These are phyloP conservation scores for Wickerhamiella musiphila DNA, from an alignment of 805 yeast genomes.

Conservation along the genomic window DNA sequence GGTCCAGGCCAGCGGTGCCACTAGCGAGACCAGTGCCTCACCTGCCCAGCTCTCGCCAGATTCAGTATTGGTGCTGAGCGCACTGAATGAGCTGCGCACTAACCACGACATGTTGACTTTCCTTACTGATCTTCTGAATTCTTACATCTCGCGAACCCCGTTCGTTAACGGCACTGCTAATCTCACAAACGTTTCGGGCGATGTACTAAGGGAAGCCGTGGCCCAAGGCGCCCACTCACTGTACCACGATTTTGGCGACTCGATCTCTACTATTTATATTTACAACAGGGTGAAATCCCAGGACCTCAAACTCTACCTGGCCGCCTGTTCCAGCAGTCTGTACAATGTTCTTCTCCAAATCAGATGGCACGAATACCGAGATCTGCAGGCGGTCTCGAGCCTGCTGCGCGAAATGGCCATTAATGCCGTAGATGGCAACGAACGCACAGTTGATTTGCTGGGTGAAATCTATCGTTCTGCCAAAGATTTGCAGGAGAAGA, in stretches of 20 bases:
- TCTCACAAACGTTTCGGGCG: too few relatives aligned
- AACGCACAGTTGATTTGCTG: slow-evolving; percentile 20
- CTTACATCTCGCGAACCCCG: too few relatives aligned
- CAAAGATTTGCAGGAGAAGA: slow-evolving; percentile 12
- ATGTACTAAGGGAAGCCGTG: too few relatives aligned
- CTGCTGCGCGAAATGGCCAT: slow-evolving; percentile 26
- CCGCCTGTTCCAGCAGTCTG: slow-evolving; percentile 25
- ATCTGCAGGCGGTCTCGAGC: slow-evolving; percentile 21
- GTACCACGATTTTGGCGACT: slow-evolving; percentile 15
- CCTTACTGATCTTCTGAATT: too few relatives aligned
- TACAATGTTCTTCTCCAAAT: slow-evolving; percentile 24
- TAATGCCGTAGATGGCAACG: slow-evolving; percentile 25
- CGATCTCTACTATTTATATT: slow-evolving; percentile 22
- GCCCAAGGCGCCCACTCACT: too few relatives aligned
- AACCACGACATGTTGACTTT: too few relatives aligned
- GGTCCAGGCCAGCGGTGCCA: too few relatives aligned
- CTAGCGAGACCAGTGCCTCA: too few relatives aligned
- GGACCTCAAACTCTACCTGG: slow-evolving; percentile 23
- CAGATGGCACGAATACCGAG: slow-evolving; percentile 26
- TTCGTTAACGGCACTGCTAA: too few relatives aligned
- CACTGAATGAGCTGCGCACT: too few relatives aligned
- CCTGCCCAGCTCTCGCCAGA: too few relatives aligned
- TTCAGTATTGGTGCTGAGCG: too few relatives aligned
- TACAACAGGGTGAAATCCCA: slow-evolving; percentile 22
- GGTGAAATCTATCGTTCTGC: slow-evolving; percentile 14